phyloP scores from a whole-genome alignment of 139 green algal species.

The Haematococcus lacustris region DNA sequence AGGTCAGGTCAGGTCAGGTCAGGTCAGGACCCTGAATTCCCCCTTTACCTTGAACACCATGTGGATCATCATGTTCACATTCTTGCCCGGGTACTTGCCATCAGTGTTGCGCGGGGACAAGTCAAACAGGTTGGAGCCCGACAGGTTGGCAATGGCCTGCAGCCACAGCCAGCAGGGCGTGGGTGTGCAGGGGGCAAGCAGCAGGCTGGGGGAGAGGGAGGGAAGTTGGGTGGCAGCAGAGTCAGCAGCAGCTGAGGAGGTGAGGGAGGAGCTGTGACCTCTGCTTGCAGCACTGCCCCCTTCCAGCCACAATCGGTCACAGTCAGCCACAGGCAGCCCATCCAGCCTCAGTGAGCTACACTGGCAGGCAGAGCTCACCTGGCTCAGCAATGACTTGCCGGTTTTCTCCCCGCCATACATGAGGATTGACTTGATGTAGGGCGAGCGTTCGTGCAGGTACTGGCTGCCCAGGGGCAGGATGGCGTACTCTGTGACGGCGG shows the following conservation, averaged over 20 bases:
- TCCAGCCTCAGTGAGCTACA: too few species aligned
- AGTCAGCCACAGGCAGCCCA: too few species aligned
- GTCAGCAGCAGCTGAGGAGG: too few species aligned
- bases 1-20: too few species aligned
- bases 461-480: conserved; percentile 69
- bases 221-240: too few species aligned
- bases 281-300: too few species aligned
- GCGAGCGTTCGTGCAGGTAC: conserved; percentile 53
- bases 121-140: conserved; percentile 77
- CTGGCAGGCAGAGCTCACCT: too few species aligned
- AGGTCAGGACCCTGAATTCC: too few species aligned
- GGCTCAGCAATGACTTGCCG: conserved; percentile 78
- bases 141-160: conserved; percentile 46
- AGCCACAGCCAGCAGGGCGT: background rate
- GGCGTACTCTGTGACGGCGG: conserved; percentile 65
- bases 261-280: too few species aligned
- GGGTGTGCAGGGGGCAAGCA: too few species aligned
- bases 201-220: too few species aligned
- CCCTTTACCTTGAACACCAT: conserved; percentile 81
- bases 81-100: conserved; percentile 79
- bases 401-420: conserved; percentile 69
- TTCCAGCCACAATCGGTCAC: too few species aligned
- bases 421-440: conserved; percentile 61
- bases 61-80: conserved; percentile 76
- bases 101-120: conserved; percentile 72